A percentile compares a stretch with the other conserved stretches of the same genome.
Evolutionary conservation across 768 basidiomycete genomes (phyloP).

Genomic region (Hysterangium stoloniferum): DNA sequence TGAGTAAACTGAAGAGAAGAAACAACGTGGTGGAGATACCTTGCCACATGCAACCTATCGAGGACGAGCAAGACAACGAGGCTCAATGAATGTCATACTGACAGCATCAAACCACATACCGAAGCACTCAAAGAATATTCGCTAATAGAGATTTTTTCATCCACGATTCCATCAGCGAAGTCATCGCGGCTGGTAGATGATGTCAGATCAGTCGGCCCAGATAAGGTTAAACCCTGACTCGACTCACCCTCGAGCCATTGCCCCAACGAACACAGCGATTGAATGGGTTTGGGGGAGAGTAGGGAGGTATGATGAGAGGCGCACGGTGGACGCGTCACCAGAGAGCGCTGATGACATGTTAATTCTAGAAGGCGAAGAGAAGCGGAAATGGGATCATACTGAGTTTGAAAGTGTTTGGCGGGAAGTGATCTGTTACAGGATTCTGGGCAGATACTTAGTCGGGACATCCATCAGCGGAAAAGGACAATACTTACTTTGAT

Average conservation of each 20-base stretch:
- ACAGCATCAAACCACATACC: slow-evolving; percentile 16
- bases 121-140: slow-evolving; percentile 83
- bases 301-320: slow-evolving; percentile 77
- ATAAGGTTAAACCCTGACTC: not conserved
- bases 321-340: slow-evolving; percentile 77
- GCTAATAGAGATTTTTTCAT: slow-evolving; percentile 95
- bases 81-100: not conserved
- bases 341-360: slow-evolving; percentile 61
- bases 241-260: slow-evolving; percentile 83
- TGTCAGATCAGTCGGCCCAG: not conserved
- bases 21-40: slow-evolving; percentile 35
- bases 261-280: slow-evolving; percentile 93
- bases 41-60: slow-evolving; percentile 89
- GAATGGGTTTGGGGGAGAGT: slow-evolving; percentile 83
- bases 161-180: slow-evolving; percentile 91
- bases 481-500: slow-evolving; percentile 60
- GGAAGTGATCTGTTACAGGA: slow-evolving; percentile 89
- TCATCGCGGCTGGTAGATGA: slow-evolving; percentile 53
- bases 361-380: not conserved
- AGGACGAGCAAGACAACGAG: no score
- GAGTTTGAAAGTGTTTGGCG: slow-evolving; percentile 90
- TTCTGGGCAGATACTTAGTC: slow-evolving; percentile 44
- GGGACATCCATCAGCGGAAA: not conserved
- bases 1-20: slow-evolving; percentile 5
- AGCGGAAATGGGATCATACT: slow-evolving; percentile 44